These are phyloP conservation scores for Serendipita sp. DNA, from an alignment of 1,284 basidiomycete genomes.

Conservation along the genomic window DNA sequence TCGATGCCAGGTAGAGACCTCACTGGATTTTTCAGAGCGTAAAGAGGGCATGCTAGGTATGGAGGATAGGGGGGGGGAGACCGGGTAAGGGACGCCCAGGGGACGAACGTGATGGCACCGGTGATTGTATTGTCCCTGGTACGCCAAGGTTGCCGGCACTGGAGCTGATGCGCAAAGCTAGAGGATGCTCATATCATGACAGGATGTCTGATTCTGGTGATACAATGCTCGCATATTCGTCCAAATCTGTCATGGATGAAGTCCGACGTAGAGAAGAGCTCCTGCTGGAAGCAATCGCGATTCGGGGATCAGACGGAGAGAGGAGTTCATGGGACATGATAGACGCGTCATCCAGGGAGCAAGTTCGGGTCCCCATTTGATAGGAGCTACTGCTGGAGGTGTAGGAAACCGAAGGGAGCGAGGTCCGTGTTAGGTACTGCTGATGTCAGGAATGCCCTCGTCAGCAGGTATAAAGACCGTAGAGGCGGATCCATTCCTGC, in stretches of 20 bases:
- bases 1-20: background rate
- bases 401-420: constrained; percentile 8
- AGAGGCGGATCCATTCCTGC: constrained; percentile 39
- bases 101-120: constrained; percentile 27
- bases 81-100: background rate
- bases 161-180: constrained; percentile 12
- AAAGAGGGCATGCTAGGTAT: constrained; percentile 1
- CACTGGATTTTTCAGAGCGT: background rate
- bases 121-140: constrained; percentile 30
- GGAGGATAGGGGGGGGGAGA: background rate
- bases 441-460: constrained; percentile 46
- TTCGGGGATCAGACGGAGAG: constrained; percentile 53
- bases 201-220: background rate
- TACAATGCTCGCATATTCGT: constrained; percentile 20
- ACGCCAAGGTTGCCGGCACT: background rate
- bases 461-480: constrained; percentile 60
- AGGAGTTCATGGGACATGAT: constrained; percentile 43
- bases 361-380: constrained; percentile 38
- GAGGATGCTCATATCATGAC: constrained; percentile 24
- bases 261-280: constrained; percentile 47
- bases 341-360: constrained; percentile 54
- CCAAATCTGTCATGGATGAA: constrained; percentile 62
- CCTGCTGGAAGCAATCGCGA: constrained; percentile 45
- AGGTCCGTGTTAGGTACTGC: constrained; percentile 6
- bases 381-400: constrained; percentile 20